phyloP scores from a whole-genome alignment of 495 filamentous ascomycete genomes.

The Rhypophila decipiens region DNA sequence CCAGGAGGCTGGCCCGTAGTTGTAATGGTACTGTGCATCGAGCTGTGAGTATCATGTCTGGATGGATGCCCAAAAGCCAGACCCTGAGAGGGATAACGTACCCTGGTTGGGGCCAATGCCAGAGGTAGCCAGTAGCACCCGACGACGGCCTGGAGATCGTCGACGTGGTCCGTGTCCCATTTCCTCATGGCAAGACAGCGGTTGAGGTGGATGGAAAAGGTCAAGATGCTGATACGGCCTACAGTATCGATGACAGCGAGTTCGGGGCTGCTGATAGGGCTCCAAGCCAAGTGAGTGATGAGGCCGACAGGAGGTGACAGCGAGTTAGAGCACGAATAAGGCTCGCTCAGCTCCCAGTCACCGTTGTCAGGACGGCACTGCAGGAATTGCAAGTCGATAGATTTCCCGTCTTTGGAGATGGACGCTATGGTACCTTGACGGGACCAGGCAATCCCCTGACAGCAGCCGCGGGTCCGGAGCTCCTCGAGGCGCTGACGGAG shows the following conservation, averaged over 20 bases:
- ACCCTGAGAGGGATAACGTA: conserved; percentile 17
- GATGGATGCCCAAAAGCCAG: too few species aligned
- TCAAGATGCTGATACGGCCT: conserved; percentile 66
- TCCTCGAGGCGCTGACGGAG: conserved; percentile 72
- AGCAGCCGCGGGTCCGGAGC: conserved; percentile 69
- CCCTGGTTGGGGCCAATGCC: neutral
- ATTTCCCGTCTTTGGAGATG: conserved; percentile 62
- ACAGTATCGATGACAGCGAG: conserved; percentile 69
- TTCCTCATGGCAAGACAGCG: conserved; percentile 50
- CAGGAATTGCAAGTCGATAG: conserved; percentile 65
- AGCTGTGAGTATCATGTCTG: too few species aligned
- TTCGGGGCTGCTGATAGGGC: conserved; percentile 56
- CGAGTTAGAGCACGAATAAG: conserved; percentile 32
- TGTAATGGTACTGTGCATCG: conserved; percentile 21
- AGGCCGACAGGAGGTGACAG: conserved; percentile 35
- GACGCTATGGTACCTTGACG: conserved; percentile 73
- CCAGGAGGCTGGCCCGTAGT: conserved; percentile 41
- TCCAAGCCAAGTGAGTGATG: conserved; percentile 75
- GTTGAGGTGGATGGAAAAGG: conserved; percentile 57
- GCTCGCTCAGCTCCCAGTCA: conserved; percentile 69
- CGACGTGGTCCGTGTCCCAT: conserved; percentile 53
- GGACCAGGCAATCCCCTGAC: conserved; percentile 78
- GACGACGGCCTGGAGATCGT: conserved; percentile 70
- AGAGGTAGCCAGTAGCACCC: conserved; percentile 76
- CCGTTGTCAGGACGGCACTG: conserved; percentile 63